Evolutionary conservation across 2,329 filamentous ascomycete species (phyloP).

Genomic region (Trichoderma sp.): DNA sequence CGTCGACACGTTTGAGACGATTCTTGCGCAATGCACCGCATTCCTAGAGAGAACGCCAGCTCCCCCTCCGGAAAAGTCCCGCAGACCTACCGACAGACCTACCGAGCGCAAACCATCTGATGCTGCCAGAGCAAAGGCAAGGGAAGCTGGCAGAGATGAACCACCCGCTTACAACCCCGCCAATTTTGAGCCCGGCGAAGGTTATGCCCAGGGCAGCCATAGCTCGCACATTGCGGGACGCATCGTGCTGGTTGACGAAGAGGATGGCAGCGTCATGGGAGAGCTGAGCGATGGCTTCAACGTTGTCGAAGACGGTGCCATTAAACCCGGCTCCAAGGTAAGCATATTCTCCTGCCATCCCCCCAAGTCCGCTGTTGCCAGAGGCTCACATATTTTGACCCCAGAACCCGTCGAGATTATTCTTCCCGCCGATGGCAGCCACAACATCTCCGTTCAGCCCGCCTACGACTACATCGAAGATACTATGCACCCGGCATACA

Average conservation of each 20-base stretch:
- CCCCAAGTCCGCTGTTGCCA: not conserved
- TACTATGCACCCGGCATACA: conserved; percentile 88
- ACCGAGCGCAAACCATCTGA: not conserved
- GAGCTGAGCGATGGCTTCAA: conserved; percentile 83
- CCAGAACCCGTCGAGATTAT: conserved; percentile 76
- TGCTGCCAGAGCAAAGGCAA: conserved; percentile 33
- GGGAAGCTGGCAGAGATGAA: conserved; percentile 44
- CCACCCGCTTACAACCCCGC: conserved; percentile 76
- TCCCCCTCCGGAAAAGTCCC: conserved; percentile 38
- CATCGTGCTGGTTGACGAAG: conserved; percentile 92
- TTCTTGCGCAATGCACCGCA: conserved; percentile 94
- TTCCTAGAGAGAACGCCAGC: conserved; percentile 84
- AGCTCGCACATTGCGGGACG: conserved; percentile 60
- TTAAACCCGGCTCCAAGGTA: conserved; percentile 89
- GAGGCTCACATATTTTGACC: not conserved
- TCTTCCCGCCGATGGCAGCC: conserved; percentile 66
- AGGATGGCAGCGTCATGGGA: conserved; percentile 92
- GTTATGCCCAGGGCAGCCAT: conserved; percentile 65
- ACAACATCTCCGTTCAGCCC: conserved; percentile 66
- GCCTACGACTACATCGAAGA: conserved; percentile 73
- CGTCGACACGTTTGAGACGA: conserved; percentile 95
- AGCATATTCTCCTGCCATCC: not conserved
- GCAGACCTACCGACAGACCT: not conserved
- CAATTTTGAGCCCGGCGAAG: conserved; percentile 77
- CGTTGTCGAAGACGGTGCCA: conserved; percentile 71